Evolutionary conservation across 2,329 filamentous ascomycete species (phyloP).

Genomic region (Neonectria sp.): DNA sequence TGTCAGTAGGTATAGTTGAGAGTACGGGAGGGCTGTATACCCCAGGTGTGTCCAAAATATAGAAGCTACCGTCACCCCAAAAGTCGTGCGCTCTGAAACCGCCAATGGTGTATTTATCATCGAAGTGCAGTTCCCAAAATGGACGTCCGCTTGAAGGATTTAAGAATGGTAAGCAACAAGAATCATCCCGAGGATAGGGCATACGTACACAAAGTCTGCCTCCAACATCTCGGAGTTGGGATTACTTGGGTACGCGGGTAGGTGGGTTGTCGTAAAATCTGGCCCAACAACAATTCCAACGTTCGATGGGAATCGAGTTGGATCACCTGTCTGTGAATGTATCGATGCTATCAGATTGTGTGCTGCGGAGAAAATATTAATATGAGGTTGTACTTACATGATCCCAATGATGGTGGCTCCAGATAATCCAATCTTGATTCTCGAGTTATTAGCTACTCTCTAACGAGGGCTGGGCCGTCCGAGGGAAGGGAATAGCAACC

Average conservation of each 20-base stretch:
- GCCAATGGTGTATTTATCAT: neutral
- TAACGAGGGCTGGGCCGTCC: neutral
- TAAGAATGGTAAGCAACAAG: neutral
- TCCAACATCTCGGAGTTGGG: neutral
- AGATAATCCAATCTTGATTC: neutral
- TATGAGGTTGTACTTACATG: neutral
- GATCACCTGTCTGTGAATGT: neutral
- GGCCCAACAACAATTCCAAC: neutral
- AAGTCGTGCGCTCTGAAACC: neutral
- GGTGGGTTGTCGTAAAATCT: neutral
- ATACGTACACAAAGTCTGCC: neutral
- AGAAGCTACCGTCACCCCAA: neutral
- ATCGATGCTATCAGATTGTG: neutral
- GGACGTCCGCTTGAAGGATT: neutral
- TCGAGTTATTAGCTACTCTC: neutral
- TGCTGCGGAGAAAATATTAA: neutral
- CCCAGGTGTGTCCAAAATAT: neutral
- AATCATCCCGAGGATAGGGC: neutral
- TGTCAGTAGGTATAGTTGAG: neutral
- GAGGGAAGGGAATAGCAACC: neutral
- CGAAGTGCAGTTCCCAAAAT: neutral
- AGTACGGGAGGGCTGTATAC: neutral
- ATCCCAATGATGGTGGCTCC: conserved; percentile 1
- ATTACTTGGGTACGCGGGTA: neutral
- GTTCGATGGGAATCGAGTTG: neutral